Conservation (phyloP, 768 basidiomycete species). For the Tricholoma saponaceum region DNA sequence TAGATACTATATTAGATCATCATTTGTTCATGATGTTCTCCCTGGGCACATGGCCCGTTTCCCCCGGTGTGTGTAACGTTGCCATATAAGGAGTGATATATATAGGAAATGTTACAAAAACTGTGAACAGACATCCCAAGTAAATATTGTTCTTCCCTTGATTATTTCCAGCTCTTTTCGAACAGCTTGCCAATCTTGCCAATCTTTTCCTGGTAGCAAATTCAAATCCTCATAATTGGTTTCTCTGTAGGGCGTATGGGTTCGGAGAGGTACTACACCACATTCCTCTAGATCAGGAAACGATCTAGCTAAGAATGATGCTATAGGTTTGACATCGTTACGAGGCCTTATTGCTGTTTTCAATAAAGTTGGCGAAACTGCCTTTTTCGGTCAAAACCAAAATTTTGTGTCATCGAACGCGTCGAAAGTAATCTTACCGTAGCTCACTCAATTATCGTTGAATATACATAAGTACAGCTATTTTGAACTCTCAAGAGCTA, state of each 20-base stretch:
- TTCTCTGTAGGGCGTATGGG: background rate
- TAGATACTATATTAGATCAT: no score
- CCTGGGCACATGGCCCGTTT: no score
- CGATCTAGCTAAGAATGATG: background rate
- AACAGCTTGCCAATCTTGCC: background rate
- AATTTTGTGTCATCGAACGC: no score
- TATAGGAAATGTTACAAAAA: background rate
- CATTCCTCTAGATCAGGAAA: background rate
- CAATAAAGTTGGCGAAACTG: no score
- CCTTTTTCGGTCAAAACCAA: no score
- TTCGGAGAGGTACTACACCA: background rate
- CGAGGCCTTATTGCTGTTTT: no score
- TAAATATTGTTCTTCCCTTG: background rate
- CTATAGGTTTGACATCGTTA: background rate
- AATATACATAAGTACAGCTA: no score
- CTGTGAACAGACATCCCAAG: background rate
- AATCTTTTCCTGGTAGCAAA: background rate
- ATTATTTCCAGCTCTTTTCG: background rate
- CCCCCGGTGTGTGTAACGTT: background rate
- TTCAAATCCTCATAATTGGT: background rate
- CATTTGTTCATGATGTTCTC: no score
- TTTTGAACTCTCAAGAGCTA: no score
- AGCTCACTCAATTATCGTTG: no score
- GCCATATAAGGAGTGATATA: background rate
- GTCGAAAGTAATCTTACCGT: background rate